Percentiles rank a stretch among this genome's conserved stretches.
Conservation (phyloP, 192 early-diverging fungal genomes). For the Coemansia erecta region DNA sequence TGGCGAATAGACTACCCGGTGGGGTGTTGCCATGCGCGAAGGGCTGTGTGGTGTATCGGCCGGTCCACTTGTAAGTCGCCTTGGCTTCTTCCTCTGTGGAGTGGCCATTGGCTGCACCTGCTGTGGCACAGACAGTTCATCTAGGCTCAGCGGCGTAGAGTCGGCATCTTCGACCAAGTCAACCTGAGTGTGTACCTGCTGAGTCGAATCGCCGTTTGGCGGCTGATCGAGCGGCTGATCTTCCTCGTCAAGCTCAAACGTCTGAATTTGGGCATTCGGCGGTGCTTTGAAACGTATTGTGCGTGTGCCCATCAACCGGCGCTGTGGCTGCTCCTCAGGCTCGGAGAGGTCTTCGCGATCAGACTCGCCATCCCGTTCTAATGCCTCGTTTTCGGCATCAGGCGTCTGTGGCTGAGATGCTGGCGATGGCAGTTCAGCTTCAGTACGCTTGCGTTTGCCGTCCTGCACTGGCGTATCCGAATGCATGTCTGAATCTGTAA, state of each 20-base stretch:
- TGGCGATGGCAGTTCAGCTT: too few species aligned
- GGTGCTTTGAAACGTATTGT: slow-evolving; percentile 48
- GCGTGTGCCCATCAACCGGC: slow-evolving; percentile 33
- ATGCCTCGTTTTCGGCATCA: background rate
- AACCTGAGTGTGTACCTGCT: background rate
- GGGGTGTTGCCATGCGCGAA: slow-evolving; percentile 37
- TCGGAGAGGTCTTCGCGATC: slow-evolving; percentile 5
- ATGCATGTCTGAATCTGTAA: too few species aligned
- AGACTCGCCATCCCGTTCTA: background rate
- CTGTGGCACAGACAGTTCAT: background rate
- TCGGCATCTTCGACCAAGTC: background rate
- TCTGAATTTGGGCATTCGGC: slow-evolving; percentile 37
- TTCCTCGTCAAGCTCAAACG: slow-evolving; percentile 38
- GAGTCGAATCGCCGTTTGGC: background rate
- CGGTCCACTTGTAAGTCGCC: background rate
- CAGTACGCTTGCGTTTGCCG: background rate
- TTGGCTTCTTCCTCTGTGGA: slow-evolving; percentile 8
- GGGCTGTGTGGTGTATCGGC: slow-evolving; percentile 33
- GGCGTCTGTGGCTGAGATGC: too few species aligned
- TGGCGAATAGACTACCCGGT: slow-evolving; percentile 49
- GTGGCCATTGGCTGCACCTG: slow-evolving; percentile 5
- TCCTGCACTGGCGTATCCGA: background rate
- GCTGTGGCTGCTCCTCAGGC: slow-evolving; percentile 2
- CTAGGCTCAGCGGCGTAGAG: background rate
- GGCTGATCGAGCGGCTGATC: slow-evolving; percentile 13